phyloP scores from a whole-genome alignment of 345 rosid genomes.

The Arabis hirsuta region DNA sequence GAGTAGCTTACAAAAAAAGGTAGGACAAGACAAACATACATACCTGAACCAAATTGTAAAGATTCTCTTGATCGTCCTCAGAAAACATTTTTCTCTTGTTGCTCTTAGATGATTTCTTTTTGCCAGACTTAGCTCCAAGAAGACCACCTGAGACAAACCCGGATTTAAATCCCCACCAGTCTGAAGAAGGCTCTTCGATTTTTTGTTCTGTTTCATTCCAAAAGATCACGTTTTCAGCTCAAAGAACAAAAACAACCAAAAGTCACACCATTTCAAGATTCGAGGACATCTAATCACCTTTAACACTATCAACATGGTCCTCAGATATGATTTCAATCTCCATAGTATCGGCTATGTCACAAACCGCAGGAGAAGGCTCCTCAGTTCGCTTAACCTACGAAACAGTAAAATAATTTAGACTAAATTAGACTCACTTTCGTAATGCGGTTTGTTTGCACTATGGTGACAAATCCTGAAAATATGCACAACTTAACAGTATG shows the following conservation, averaged over 20 bases:
- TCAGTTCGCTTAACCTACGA: constrained; percentile 71
- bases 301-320: constrained; percentile 41
- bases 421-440: not conserved
- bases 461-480: not conserved
- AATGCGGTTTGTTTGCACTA: not conserved
- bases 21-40: not conserved
- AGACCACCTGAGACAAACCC: constrained; percentile 96
- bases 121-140: constrained; percentile 71
- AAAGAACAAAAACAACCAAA: not conserved
- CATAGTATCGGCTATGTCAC: constrained; percentile 42
- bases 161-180: constrained; percentile 91
- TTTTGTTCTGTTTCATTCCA: constrained; percentile 49
- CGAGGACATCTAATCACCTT: constrained; percentile 47
- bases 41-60: constrained; percentile 94
- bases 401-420: not conserved
- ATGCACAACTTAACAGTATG: constrained; percentile 1
- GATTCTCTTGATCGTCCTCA: constrained; percentile 98
- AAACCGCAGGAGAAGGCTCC: constrained; percentile 50
- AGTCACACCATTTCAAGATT: not conserved
- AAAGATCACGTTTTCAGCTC: constrained; percentile 19
- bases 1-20: not conserved
- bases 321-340: constrained; percentile 53
- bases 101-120: constrained; percentile 51
- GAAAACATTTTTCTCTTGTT: constrained; percentile 64
- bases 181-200: constrained; percentile 52